A percentile compares a stretch with the other conserved stretches of the same genome.
Conservation (phyloP, 1,139 yeast species). For the Sugiyamaella grinbergsii region DNA sequence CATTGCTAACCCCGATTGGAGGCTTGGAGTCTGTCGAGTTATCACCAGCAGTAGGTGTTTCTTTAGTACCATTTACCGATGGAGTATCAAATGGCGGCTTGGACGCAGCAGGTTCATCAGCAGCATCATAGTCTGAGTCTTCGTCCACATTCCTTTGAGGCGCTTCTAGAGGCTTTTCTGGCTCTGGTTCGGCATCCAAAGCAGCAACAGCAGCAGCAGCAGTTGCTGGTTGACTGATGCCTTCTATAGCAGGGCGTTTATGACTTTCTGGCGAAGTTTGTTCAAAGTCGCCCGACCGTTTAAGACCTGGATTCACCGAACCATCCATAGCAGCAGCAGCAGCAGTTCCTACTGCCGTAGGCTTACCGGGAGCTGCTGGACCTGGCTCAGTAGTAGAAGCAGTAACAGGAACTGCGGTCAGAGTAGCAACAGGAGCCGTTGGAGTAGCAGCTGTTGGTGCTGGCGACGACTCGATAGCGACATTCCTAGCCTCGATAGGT, state of each 20-base stretch:
- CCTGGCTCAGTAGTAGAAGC: not conserved
- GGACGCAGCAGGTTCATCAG: slow-evolving; percentile 38
- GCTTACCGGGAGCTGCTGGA: too few relatives aligned
- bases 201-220: too few relatives aligned
- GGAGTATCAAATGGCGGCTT: slow-evolving; percentile 8
- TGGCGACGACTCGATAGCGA: too few relatives aligned
- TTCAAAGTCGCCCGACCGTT: slow-evolving; percentile 22
- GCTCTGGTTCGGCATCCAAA: too few relatives aligned
- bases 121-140: slow-evolving; percentile 83
- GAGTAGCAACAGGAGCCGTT: not conserved
- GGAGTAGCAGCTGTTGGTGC: not conserved
- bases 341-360: too few relatives aligned
- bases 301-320: slow-evolving; percentile 8
- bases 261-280: slow-evolving; percentile 15
- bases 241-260: slow-evolving; percentile 18
- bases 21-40: not conserved
- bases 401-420: not conserved
- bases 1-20: not conserved
- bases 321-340: not conserved
- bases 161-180: slow-evolving; percentile 52
- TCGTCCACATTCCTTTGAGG: slow-evolving; percentile 78
- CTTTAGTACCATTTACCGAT: too few relatives aligned
- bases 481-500: slow-evolving; percentile 4
- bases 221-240: slow-evolving; percentile 6
- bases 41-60: not conserved